Base-by-base conservation (phyloP, 495 filamentous ascomycete species). In the Lindgomyces ingoldianus region DNA sequence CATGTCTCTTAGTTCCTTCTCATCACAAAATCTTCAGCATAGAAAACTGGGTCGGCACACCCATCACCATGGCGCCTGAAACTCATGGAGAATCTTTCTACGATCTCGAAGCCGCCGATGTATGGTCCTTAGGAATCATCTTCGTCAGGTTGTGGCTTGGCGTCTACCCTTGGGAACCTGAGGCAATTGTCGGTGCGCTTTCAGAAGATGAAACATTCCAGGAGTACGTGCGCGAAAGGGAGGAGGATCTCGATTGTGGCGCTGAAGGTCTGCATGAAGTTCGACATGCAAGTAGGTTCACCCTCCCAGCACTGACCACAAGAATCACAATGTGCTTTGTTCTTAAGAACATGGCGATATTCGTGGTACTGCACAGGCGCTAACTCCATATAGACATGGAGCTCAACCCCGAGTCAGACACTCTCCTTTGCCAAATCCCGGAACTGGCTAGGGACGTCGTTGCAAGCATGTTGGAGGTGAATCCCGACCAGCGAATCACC, bases 1-100 rank as follows among this genome's bases (percentile, higher is more conserved):
- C 6, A 6, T 14, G 33, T 6, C 6, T 6, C 14, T 24, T 24
- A 47, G 45, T 8, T 24, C 8, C 10, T 22, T 30, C 10, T 11
- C 14, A 25, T 6, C 3, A 22, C 3, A 42, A 10, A 30, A 9
- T 57, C 30, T 8, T 42, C 18, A 57, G 53, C 30, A 39, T 11
- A 1, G 53, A 24, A 10, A 57, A 57, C 22, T 57, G 36, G 53
- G 30, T 57, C 10, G 53, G 53, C 10, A 57, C 53, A 21, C 53
- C 53, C 2, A 39, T 57, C 24, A 57, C 18, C 14, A 57, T 57
- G 53, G 53, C 53, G 12, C 53, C 53, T 10, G 53, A 57, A 21
- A 33, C 22, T n/a, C 29, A 57, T 24, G 29, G 19, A 1, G 53
- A 57, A 42, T n/a, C 14, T 12, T 57, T 57, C 19, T 57, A 57